Evolutionary conservation across 805 yeast genomes (phyloP).

Genomic region (Saccharomycopsis selenospora): DNA sequence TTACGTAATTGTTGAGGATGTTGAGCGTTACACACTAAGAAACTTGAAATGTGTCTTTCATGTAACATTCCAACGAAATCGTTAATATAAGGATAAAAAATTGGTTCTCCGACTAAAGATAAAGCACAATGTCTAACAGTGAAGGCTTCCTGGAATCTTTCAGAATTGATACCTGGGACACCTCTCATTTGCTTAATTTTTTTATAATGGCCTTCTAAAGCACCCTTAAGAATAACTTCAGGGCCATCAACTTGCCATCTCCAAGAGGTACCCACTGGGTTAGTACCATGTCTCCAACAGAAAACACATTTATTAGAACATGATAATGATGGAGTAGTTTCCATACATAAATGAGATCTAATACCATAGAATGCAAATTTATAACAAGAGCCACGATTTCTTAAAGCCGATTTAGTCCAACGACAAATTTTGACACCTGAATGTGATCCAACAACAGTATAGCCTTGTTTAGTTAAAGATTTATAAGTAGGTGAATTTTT

Average conservation of each 20-base stretch:
- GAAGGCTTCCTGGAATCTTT: constrained; percentile 86
- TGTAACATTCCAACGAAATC: constrained; percentile 78
- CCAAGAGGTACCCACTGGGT: constrained; percentile 95
- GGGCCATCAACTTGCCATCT: constrained; percentile 94
- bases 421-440: constrained; percentile 93
- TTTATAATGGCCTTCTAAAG: constrained; percentile 80
- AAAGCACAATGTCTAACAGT: constrained; percentile 86
- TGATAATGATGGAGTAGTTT: constrained; percentile 86
- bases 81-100: constrained; percentile 85
- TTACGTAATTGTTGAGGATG: constrained; percentile 78
- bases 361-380: constrained; percentile 90
- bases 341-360: constrained; percentile 89
- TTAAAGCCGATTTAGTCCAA: constrained; percentile 91
- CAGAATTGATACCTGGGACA: constrained; percentile 88
- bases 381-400: constrained; percentile 93
- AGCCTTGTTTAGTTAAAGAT: constrained; percentile 87
- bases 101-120: constrained; percentile 91
- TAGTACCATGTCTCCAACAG: constrained; percentile 97
- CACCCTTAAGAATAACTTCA: constrained; percentile 75
- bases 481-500: constrained; percentile 82
- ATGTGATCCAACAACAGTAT: constrained; percentile 87
- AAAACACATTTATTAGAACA: constrained; percentile 94
- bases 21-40: constrained; percentile 91
- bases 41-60: constrained; percentile 71
- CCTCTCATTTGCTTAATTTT: constrained; percentile 94